A percentile compares a stretch with the other conserved stretches of the same genome.
These are phyloP conservation scores for Wickerhamiella pararugosa DNA, from an alignment of 1,139 yeast species.

Conservation along the genomic window DNA sequence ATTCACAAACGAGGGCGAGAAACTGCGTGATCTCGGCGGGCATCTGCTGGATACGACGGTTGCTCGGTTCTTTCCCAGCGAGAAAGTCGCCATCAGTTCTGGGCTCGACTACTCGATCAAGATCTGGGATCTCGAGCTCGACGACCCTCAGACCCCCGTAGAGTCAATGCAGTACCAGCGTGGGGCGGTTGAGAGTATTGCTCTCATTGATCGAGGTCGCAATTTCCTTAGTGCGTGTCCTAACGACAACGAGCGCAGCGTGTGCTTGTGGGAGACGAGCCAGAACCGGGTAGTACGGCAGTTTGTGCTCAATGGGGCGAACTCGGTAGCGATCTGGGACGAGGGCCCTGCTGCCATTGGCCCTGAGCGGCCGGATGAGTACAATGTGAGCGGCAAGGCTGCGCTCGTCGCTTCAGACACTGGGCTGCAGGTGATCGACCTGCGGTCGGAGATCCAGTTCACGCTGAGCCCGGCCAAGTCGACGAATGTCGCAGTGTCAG, in stretches of 20 bases:
- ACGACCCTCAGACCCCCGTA: background rate
- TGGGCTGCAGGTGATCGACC: background rate
- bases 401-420: slow-evolving; percentile 2
- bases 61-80: slow-evolving; percentile 14
- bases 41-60: slow-evolving; percentile 11
- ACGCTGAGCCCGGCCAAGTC: too few relatives aligned
- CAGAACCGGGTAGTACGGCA: slow-evolving; percentile 32
- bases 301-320: slow-evolving; percentile 19
- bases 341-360: slow-evolving; percentile 19
- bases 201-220: slow-evolving; percentile 43
- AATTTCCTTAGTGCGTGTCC: slow-evolving; percentile 33
- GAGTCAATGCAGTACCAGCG: slow-evolving; percentile 10
- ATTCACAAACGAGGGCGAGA: background rate
- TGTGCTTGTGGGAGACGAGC: slow-evolving; percentile 57
- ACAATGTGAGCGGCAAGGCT: background rate
- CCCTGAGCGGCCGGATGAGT: slow-evolving; percentile 22
- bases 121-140: slow-evolving; percentile 12
- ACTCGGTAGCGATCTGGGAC: slow-evolving; percentile 6
- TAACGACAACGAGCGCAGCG: slow-evolving; percentile 31
- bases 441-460: background rate
- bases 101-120: slow-evolving; percentile 14
- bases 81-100: slow-evolving; percentile 12
- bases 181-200: slow-evolving; percentile 18
- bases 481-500: too few relatives aligned
- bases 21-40: slow-evolving; percentile 8